A percentile compares a stretch with the other conserved stretches of the same genome.
Conservation (phyloP, 1,284 basidiomycete genomes). For the Cutaneotrichosporon sp. region DNA sequence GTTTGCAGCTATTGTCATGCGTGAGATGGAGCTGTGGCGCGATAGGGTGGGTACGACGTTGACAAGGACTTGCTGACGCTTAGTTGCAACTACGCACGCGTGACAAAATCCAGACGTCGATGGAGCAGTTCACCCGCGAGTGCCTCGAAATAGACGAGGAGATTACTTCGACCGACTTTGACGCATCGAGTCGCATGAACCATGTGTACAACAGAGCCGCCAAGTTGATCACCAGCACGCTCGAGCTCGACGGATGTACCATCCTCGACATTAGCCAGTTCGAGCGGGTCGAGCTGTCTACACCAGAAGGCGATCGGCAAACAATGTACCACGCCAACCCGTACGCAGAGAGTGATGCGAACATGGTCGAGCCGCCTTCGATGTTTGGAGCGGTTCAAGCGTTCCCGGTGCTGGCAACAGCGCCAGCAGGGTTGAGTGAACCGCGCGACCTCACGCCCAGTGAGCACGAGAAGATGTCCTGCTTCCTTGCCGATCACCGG, state of each 20-base stretch:
- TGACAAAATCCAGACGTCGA: conserved; percentile 87
- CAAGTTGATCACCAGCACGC: conserved; percentile 76
- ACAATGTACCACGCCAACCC: conserved; percentile 54
- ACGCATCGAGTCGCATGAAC: conserved; percentile 60
- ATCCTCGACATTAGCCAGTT: conserved; percentile 88
- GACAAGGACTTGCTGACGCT: not conserved
- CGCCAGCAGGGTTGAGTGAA: conserved; percentile 14
- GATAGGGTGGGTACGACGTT: conserved; percentile 62
- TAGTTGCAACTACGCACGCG: conserved; percentile 84
- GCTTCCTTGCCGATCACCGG: conserved; percentile 69
- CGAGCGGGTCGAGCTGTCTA: conserved; percentile 64
- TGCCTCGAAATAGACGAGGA: conserved; percentile 80
- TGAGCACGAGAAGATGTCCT: conserved; percentile 67
- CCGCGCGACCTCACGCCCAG: conserved; percentile 55
- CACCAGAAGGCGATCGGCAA: conserved; percentile 10
- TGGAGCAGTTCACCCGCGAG: conserved; percentile 92
- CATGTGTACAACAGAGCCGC: conserved; percentile 82
- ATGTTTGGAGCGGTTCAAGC: conserved; percentile 34
- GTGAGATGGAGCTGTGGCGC: conserved; percentile 90
- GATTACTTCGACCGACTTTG: conserved; percentile 25
- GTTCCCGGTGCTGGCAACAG: conserved; percentile 36
- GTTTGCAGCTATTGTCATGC: conserved; percentile 87
- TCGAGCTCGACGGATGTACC: conserved; percentile 85
- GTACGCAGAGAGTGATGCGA: conserved; percentile 26
- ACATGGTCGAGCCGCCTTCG: conserved; percentile 33